Evolutionary conservation across 495 filamentous ascomycete genomes (phyloP).

Genomic region (Neurospora hispaniola): DNA sequence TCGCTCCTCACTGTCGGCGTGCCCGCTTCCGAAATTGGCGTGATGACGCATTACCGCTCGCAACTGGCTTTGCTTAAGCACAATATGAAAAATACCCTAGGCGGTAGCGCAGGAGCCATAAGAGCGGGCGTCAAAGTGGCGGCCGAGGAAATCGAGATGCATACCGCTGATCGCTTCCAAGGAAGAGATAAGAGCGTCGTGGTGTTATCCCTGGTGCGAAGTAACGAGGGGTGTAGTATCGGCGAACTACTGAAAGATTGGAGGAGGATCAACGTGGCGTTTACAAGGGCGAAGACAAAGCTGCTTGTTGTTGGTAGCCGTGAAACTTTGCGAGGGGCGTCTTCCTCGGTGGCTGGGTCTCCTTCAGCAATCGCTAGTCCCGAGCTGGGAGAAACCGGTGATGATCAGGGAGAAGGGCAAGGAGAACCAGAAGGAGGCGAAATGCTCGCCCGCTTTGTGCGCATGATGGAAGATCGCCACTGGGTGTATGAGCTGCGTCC

Average conservation of each 20-base stretch:
- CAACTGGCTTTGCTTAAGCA: slow-evolving; percentile 55
- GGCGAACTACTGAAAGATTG: slow-evolving; percentile 88
- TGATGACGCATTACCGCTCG: slow-evolving; percentile 96
- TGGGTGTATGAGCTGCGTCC: slow-evolving; percentile 67
- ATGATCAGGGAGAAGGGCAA: slow-evolving; percentile 22
- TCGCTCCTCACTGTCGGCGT: slow-evolving; percentile 65
- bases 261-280: slow-evolving; percentile 88
- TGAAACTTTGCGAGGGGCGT: slow-evolving; percentile 49
- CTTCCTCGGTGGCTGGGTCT: background rate
- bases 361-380: slow-evolving; percentile 1
- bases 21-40: slow-evolving; percentile 68
- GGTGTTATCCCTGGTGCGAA: slow-evolving; percentile 75
- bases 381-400: slow-evolving; percentile 6
- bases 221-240: slow-evolving; percentile 66
- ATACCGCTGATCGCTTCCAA: slow-evolving; percentile 94
- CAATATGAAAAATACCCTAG: slow-evolving; percentile 22
- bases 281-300: slow-evolving; percentile 85
- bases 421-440: slow-evolving; percentile 27
- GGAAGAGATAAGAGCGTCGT: slow-evolving; percentile 90
- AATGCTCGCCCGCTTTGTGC: slow-evolving; percentile 64
- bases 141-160: slow-evolving; percentile 62
- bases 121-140: background rate
- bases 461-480: slow-evolving; percentile 55
- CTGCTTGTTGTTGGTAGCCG: slow-evolving; percentile 75
- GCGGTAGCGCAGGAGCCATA: background rate